Evolutionary conservation across 2,329 filamentous ascomycete genomes (phyloP).

Genomic region (Thermoascus crustaceus): DNA sequence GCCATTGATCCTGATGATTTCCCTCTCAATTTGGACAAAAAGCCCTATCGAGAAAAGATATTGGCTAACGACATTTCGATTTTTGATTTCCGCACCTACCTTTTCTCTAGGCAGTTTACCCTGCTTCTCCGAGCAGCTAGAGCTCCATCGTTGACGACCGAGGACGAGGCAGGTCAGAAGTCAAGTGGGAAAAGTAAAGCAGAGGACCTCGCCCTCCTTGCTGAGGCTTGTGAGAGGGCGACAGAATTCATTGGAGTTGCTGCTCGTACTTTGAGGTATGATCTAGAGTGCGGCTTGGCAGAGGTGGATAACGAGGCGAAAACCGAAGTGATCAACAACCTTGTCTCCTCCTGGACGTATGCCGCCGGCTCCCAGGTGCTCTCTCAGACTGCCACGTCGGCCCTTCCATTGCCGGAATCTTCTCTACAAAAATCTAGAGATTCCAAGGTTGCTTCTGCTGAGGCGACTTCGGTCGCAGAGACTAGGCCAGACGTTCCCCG

Average conservation of each 20-base stretch:
- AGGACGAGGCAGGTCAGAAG: slow-evolving; percentile 27
- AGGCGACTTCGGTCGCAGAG: slow-evolving; percentile 14
- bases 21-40: slow-evolving; percentile 50
- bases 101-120: slow-evolving; percentile 81
- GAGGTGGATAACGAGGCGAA: slow-evolving; percentile 29
- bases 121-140: slow-evolving; percentile 79
- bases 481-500: slow-evolving; percentile 24
- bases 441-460: slow-evolving; percentile 13
- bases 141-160: slow-evolving; percentile 28
- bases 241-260: slow-evolving; percentile 77
- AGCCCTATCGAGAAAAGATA: slow-evolving; percentile 85
- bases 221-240: slow-evolving; percentile 75
- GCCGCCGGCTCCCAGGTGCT: slow-evolving; percentile 37
- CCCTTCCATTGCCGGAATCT: slow-evolving; percentile 29
- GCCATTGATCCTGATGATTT: slow-evolving; percentile 25
- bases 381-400: slow-evolving; percentile 30
- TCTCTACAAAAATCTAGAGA: slow-evolving; percentile 24
- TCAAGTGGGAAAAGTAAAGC: slow-evolving; percentile 50
- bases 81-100: slow-evolving; percentile 90
- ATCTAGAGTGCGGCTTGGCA: slow-evolving; percentile 58
- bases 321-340: slow-evolving; percentile 34
- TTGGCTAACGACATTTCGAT: slow-evolving; percentile 90
- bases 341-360: slow-evolving; percentile 42
- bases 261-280: slow-evolving; percentile 69
- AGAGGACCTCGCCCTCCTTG: slow-evolving; percentile 71